Base-by-base conservation (phyloP, 2,329 filamentous ascomycete species). In the Colletotrichum salicis region DNA sequence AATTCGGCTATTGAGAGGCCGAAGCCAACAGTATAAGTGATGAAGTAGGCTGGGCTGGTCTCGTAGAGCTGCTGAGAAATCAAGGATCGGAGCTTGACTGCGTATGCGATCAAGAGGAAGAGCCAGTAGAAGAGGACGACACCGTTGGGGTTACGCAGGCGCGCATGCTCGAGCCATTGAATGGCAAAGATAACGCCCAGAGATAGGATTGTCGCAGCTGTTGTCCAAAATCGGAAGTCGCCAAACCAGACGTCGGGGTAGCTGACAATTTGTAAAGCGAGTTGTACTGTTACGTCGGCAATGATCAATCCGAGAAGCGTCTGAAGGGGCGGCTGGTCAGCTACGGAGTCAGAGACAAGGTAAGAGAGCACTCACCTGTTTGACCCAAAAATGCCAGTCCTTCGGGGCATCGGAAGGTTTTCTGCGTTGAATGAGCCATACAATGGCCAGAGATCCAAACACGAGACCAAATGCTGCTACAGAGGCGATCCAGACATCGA, bases 51-150 rank as follows among this genome's bases (percentile, higher is more conserved):
- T 52, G 92, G 82, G 75, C 90, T 88, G 55, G 86, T 86, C 70
- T 84, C 80, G 80, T 95, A 93, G 41, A 93, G 83, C 78, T 94
- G 87, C 79, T 96, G 94, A 5, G 93, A 92, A 71, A 97, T 85
- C 74, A 97, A 88, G 10, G 95, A 97, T 74, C 95, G 93, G 63
- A 97, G 87, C 85, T 97, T 97, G 79, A 97, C 89, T 10, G 88
- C 88, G 75, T 94, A 92, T 4, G 90, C 90, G 76, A 97, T 91
- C 71, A 96, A 85, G 73, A 97, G 91, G 76, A 97, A 90, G 27
- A 97, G 87, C 95, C 96, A 98, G 87, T 95, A 98, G 81, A 97
- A 94, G 62, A 98, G 87, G 2, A 94, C 94, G 29, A 97, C 93
- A 13, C 93, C 95, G 79, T 97, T 97, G 35, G 95, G 91, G 76